Evolutionary conservation across 148 eudicot species (phyloP), one percentile per base, ranked within the genome.

Genomic region (Spergularia marina): DNA sequence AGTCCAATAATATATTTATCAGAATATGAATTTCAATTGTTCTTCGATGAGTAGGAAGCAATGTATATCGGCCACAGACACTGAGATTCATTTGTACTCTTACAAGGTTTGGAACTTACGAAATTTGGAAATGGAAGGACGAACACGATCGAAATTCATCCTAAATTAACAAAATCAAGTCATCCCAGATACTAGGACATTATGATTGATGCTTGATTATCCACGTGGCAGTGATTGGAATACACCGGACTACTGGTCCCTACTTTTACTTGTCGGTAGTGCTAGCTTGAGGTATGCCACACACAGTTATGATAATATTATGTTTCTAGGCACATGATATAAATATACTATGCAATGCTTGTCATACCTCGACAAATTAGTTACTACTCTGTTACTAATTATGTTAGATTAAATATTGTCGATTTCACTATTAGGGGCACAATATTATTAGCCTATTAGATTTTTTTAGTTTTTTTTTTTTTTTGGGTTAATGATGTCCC

Each of bases 191-290:
- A 17, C 2, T 47, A 44, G 76, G 76, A 44, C 68, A 23, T 0
- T 60, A 23, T 18, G 63, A 59, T 60, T 16, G 6, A 51, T 62
- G 68, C 36, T 74, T 49, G 53, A 25, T 74, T 72, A 66, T 75
- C 18, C 78, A 75, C 64, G 70, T 74, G 70, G 77, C 57, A 63
- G 7, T 34, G 77, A 74, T 44, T 25, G 34, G 2, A 20, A 36
- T 12, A 0, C 12, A 61, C 1, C 6, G 65, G 40, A 21, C 17
- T 30, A 20, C 13, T 10, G 7, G 65, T 4, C 16, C 15, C 56
- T 14, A 3, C 3, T 12, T 53, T 14, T 12, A 53, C 2, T 14
- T 53, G 17, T 2, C 4, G 17, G 56, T 53, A 4, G 4, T 54
- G 57, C 16, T 54, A 10, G 64, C 7, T 21, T n/a, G 17, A 14